Evolutionary conservation across 192 early-diverging fungal genomes (phyloP).

Genomic region (Coemansia asiatica): DNA sequence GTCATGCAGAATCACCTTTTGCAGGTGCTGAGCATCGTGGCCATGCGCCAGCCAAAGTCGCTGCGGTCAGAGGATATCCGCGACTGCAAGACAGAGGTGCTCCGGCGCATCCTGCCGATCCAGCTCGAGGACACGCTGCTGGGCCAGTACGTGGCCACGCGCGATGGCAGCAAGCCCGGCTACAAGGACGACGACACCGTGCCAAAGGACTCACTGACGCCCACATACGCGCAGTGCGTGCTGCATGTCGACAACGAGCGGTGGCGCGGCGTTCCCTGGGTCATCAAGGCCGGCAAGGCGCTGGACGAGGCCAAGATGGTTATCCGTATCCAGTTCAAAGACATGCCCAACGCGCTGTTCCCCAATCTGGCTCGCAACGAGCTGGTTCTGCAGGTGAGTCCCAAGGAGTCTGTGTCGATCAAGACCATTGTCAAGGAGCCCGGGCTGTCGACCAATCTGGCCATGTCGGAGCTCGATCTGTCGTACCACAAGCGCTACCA

Average conservation of each 20-base stretch:
- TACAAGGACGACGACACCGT: slow-evolving; percentile 93
- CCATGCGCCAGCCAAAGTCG: slow-evolving; percentile 91
- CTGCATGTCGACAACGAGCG: slow-evolving; percentile 92
- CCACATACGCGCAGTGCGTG: slow-evolving; percentile 88
- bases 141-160: slow-evolving; percentile 84
- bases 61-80: slow-evolving; percentile 90
- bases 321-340: slow-evolving; percentile 95
- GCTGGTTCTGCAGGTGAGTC: slow-evolving; percentile 92
- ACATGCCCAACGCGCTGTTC: slow-evolving; percentile 84
- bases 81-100: slow-evolving; percentile 92
- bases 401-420: slow-evolving; percentile 93
- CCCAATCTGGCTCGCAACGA: slow-evolving; percentile 83
- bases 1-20: slow-evolving; percentile 93
- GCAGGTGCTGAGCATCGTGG: slow-evolving; percentile 90
- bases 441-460: slow-evolving; percentile 79
- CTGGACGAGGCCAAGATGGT: slow-evolving; percentile 91
- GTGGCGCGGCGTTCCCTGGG: slow-evolving; percentile 74
- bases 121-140: slow-evolving; percentile 80
- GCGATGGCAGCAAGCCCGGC: slow-evolving; percentile 82
- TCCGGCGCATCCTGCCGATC: slow-evolving; percentile 78
- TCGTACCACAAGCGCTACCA: slow-evolving; percentile 88
- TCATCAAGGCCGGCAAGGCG: slow-evolving; percentile 85
- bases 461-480: slow-evolving; percentile 91
- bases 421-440: slow-evolving; percentile 96
- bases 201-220: slow-evolving; percentile 78